A percentile compares a stretch with the other conserved stretches of the same genome.
These are phyloP conservation scores for Fusarium continuum DNA, from an alignment of 2,329 filamentous ascomycete species.

Conservation along the genomic window DNA sequence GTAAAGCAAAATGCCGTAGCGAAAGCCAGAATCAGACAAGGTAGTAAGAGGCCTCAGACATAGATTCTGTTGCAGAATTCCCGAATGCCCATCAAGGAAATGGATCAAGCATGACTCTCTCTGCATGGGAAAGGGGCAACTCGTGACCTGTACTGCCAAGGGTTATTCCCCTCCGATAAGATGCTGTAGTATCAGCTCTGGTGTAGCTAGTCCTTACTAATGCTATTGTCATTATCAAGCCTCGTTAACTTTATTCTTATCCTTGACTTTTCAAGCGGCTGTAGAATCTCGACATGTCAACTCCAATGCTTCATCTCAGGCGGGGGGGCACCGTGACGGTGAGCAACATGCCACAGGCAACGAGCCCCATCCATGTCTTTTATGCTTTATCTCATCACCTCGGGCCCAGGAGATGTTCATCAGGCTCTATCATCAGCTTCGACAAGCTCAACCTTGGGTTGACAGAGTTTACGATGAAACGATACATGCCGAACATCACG, in stretches of 20 bases:
- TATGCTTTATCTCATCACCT: background rate
- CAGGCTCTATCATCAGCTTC: background rate
- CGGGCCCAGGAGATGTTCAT: background rate
- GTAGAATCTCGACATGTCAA: background rate
- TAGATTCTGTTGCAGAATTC: background rate
- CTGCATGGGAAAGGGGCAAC: constrained; percentile 6
- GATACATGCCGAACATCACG: constrained; percentile 1
- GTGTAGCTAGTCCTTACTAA: constrained; percentile 12
- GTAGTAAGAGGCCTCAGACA: background rate
- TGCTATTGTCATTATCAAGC: constrained; percentile 7
- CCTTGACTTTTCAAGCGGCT: background rate
- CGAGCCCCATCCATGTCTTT: background rate
- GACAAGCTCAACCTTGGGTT: background rate
- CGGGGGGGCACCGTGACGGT: background rate
- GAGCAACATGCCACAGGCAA: background rate
- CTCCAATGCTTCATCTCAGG: background rate
- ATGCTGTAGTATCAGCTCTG: background rate
- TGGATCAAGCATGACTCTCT: background rate
- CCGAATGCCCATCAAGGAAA: background rate
- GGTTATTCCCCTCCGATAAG: constrained; percentile 6
- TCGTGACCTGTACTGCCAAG: background rate
- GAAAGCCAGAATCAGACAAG: background rate
- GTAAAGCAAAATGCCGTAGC: background rate
- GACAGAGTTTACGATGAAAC: constrained; percentile 3
- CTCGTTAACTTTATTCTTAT: background rate